Evolutionary conservation across 306 rosid species (phyloP).

Genomic region (Quercus robur): DNA sequence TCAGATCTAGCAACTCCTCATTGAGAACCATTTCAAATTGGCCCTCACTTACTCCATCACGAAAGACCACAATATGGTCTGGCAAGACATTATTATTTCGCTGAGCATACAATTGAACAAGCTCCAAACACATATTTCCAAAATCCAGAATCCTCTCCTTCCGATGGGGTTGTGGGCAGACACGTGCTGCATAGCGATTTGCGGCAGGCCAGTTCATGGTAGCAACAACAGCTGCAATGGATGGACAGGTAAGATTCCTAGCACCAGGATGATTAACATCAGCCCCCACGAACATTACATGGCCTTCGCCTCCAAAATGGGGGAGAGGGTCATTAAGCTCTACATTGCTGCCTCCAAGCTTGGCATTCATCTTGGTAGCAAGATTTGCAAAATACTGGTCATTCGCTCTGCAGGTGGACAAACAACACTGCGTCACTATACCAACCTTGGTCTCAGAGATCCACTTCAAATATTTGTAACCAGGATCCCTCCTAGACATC

Average conservation of each 20-base stretch:
- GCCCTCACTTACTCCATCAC: slow-evolving; percentile 77
- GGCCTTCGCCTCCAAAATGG: slow-evolving; percentile 35
- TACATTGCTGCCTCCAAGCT: slow-evolving; percentile 87
- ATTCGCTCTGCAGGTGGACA: slow-evolving; percentile 36
- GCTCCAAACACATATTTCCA: slow-evolving; percentile 63
- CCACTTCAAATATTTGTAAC: slow-evolving; percentile 72
- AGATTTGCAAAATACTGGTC: slow-evolving; percentile 65
- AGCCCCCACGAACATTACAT: slow-evolving; percentile 81
- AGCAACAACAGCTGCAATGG: slow-evolving; percentile 77
- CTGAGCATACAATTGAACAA: slow-evolving; percentile 42
- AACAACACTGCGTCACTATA: slow-evolving; percentile 76
- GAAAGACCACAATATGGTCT: slow-evolving; percentile 53
- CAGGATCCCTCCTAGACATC: slow-evolving; percentile 56
- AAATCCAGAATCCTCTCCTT: slow-evolving; percentile 51
- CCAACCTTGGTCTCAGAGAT: slow-evolving; percentile 73
- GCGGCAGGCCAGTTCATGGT: slow-evolving; percentile 86
- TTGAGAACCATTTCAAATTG: slow-evolving; percentile 89
- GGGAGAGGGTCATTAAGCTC: slow-evolving; percentile 56
- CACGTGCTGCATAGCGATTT: slow-evolving; percentile 73
- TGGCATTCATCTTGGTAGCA: slow-evolving; percentile 79
- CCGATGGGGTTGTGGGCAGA: slow-evolving; percentile 49
- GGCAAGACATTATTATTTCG: slow-evolving; percentile 44
- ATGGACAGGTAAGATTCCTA: slow-evolving; percentile 43
- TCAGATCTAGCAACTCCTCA: slow-evolving; percentile 61
- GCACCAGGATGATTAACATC: slow-evolving; percentile 81